These are phyloP conservation scores for Oropetium thomaeum DNA, from an alignment of 176 grass and related monocot genomes.

Conservation along the genomic window DNA sequence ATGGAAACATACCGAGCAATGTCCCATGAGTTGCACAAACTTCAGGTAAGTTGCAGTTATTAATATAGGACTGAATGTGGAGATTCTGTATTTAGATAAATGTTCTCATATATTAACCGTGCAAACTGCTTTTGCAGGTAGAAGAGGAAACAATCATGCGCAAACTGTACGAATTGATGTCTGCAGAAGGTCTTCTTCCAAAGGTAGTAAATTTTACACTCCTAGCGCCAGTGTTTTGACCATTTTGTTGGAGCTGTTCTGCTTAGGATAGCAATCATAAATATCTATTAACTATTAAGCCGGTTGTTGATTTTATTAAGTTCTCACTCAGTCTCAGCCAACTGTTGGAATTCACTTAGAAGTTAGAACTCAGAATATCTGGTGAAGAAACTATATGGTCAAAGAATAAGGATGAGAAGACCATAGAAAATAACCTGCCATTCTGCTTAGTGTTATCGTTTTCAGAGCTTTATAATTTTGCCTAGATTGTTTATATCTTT, in stretches of 20 bases:
- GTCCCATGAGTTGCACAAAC: slow-evolving; percentile 70
- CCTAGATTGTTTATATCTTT: not conserved
- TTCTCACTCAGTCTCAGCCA: not conserved
- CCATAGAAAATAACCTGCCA: not conserved
- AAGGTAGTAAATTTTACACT: slow-evolving; percentile 55
- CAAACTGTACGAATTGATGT: slow-evolving; percentile 72
- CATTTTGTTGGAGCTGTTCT: slow-evolving; percentile 4
- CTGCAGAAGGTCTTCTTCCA: slow-evolving; percentile 61
- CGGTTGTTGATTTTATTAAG: not conserved
- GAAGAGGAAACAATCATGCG: slow-evolving; percentile 92
- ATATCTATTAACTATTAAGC: slow-evolving; percentile 5
- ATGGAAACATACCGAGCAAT: slow-evolving; percentile 63
- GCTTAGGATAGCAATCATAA: not conserved
- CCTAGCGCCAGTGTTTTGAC: slow-evolving; percentile 8
- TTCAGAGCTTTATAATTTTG: not conserved
- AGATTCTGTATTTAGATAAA: not conserved
- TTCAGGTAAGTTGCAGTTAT: slow-evolving; percentile 44
- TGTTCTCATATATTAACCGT: slow-evolving; percentile 22
- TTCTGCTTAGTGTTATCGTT: not conserved
- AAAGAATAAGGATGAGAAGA: not conserved
- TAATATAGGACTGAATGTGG: slow-evolving; percentile 3
- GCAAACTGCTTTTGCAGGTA: slow-evolving; percentile 44
- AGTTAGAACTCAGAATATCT: not conserved
- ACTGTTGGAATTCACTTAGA: not conserved
- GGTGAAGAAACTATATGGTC: not conserved